phyloP scores from a whole-genome alignment of 1,284 basidiomycete species.

The Leccinum solheimii region DNA sequence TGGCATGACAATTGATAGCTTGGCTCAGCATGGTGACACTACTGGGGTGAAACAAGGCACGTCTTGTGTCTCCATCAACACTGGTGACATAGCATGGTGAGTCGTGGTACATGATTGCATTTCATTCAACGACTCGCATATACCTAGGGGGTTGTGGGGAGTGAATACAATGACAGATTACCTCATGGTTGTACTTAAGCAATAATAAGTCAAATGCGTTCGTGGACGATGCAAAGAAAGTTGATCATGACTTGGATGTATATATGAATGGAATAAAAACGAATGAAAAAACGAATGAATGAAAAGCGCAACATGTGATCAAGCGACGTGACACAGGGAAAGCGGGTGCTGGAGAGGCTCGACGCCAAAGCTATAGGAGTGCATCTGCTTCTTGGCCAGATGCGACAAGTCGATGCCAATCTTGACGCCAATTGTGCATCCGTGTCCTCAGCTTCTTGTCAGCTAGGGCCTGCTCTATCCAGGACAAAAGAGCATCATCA shows the following conservation, averaged over 20 bases:
- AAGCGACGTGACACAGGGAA: constrained; percentile 9
- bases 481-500: constrained; percentile 76
- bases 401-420: constrained; percentile 71
- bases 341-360: neutral
- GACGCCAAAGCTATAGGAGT: constrained; percentile 50
- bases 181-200: constrained; percentile 24
- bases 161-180: constrained; percentile 34
- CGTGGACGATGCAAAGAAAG: constrained; percentile 23
- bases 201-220: constrained; percentile 27
- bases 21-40: neutral
- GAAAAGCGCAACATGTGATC: constrained; percentile 7
- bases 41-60: neutral
- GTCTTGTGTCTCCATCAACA: neutral
- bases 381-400: constrained; percentile 64
- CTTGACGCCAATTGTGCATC: constrained; percentile 69
- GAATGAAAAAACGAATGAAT: neutral
- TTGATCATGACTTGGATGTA: constrained; percentile 20
- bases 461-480: constrained; percentile 75
- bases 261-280: constrained; percentile 33
- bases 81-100: neutral
- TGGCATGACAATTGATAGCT: neutral
- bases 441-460: constrained; percentile 69
- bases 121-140: constrained; percentile 19
- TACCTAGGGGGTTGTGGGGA: constrained; percentile 19
- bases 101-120: constrained; percentile 10